Conservation (phyloP, 179 eudicot genomes). For the Amaranthus tricolor region DNA sequence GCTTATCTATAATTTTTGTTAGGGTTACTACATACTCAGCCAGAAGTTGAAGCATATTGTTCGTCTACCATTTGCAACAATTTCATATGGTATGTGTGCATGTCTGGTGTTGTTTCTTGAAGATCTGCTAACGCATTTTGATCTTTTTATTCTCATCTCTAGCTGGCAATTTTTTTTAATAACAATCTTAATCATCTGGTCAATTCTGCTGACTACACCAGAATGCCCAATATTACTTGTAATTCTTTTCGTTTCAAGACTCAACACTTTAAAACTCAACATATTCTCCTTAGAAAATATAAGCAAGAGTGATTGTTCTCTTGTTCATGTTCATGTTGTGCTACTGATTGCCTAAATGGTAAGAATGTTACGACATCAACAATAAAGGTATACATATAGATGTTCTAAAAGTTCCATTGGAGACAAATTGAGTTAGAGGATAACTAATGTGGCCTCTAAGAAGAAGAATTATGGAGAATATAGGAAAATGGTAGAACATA, state of each 20-base stretch:
- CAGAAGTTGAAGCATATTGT: constrained; percentile 92
- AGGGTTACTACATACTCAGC: constrained; percentile 96
- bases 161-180: background rate
- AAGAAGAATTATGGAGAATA: too few relatives aligned
- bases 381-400: too few relatives aligned
- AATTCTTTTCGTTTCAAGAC: background rate
- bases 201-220: background rate
- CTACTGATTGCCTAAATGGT: background rate
- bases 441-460: too few relatives aligned
- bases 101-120: background rate
- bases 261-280: background rate
- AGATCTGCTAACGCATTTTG: constrained; percentile 1
- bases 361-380: background rate
- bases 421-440: too few relatives aligned
- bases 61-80: constrained; percentile 83
- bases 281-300: background rate
- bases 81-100: constrained; percentile 70
- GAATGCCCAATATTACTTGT: background rate
- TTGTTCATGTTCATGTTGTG: background rate
- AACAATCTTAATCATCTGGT: background rate
- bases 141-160: constrained; percentile 5
- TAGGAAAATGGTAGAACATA: too few relatives aligned
- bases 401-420: too few relatives aligned
- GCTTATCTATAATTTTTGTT: constrained; percentile 20
- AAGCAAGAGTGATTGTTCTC: background rate